A percentile compares a stretch with the other conserved stretches of the same genome.
Conservation (phyloP, 169 alveolate genomes). For the Eimeria praecox region DNA sequence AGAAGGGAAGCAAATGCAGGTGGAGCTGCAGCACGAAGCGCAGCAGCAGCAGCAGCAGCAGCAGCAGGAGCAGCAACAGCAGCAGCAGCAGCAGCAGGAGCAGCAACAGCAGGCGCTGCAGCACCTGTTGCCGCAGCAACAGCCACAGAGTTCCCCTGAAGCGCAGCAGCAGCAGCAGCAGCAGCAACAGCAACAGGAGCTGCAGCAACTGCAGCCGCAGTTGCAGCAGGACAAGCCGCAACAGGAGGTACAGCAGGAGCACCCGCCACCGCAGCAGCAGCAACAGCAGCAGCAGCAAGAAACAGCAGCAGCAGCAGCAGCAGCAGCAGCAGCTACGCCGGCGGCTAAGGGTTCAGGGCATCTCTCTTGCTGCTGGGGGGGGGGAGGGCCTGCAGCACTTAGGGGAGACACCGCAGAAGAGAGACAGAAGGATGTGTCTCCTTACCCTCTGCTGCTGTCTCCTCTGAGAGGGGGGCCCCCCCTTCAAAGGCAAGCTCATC, state of each 20-base stretch:
- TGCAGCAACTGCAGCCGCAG: not conserved
- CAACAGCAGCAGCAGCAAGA: constrained; percentile 11
- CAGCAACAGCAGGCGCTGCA: not conserved
- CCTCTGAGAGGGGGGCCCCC: not conserved
- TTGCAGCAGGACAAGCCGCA: not conserved
- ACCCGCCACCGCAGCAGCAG: not conserved
- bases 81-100: not conserved
- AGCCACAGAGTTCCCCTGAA: not conserved
- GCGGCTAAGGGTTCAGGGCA: not conserved
- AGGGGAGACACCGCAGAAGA: too few relatives aligned
- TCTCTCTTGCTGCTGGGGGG: not conserved
- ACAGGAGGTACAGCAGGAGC: constrained; percentile 5
- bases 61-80: not conserved
- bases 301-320: not conserved
- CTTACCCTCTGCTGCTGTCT: not conserved
- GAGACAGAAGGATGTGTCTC: constrained; percentile 1
- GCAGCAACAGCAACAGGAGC: not conserved
- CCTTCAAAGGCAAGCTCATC: not conserved
- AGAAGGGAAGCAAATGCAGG: constrained; percentile 9
- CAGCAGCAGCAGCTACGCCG: not conserved
- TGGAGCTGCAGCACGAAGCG: not conserved
- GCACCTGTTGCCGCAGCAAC: not conserved
- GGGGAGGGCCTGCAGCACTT: too few relatives aligned
- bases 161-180: not conserved
- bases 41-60: constrained; percentile 24